phyloP scores from a whole-genome alignment of 495 filamentous ascomycete species.

The Trichocladium antarcticum region DNA sequence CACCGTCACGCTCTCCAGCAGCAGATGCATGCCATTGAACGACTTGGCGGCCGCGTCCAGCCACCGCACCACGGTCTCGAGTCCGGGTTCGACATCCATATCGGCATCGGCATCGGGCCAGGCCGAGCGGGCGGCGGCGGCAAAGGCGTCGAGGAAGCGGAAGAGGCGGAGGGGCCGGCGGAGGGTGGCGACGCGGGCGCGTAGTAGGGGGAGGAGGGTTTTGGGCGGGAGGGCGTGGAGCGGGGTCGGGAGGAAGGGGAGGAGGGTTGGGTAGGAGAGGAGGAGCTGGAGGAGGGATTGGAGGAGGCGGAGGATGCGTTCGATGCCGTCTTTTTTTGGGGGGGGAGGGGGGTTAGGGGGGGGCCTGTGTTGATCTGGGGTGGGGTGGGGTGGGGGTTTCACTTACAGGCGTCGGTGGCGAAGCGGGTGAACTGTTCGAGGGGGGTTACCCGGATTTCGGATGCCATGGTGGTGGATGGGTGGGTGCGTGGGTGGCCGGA shows the following conservation, averaged over 20 bases:
- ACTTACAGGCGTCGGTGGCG: background rate
- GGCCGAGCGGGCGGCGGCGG: conserved; percentile 36
- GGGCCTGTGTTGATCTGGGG: conserved; percentile 1
- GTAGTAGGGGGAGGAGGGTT: conserved; percentile 16
- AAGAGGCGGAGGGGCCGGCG: conserved; percentile 53
- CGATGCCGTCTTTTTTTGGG: conserved; percentile 50
- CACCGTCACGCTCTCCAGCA: conserved; percentile 36
- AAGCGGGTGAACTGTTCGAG: no score
- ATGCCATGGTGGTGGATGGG: no score
- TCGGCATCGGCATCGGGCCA: background rate
- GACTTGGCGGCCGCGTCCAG: conserved; percentile 30
- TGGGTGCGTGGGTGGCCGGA: no score
- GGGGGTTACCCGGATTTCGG: no score
- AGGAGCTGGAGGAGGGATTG: conserved; percentile 37
- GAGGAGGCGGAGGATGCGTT: conserved; percentile 51
- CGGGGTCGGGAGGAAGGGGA: background rate
- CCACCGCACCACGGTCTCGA: conserved; percentile 15
- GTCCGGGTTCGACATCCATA: no score
- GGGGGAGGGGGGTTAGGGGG: no score
- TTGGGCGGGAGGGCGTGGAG: conserved; percentile 1
- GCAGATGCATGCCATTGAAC: conserved; percentile 40
- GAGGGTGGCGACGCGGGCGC: conserved; percentile 29
- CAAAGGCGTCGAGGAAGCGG: conserved; percentile 51
- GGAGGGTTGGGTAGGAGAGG: conserved; percentile 5
- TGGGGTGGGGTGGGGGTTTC: background rate